phyloP scores from a whole-genome alignment of 371 early-diverging fungal species.

The Chytridiales sp. region DNA sequence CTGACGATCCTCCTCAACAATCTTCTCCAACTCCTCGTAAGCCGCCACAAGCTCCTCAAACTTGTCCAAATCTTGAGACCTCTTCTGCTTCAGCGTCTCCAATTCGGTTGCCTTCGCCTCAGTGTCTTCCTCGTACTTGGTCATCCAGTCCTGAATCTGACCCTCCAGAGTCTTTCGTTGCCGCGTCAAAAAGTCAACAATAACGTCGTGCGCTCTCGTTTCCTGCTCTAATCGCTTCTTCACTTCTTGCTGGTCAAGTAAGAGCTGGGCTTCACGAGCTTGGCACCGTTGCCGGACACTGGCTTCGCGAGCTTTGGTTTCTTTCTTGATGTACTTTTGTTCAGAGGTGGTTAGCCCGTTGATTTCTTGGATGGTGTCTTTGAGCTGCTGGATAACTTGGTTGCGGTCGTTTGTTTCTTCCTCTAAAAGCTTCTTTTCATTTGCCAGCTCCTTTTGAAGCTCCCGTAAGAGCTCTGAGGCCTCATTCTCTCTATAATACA shows the following conservation, averaged over 20 bases:
- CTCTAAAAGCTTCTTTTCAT: conserved; percentile 44
- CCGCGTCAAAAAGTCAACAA: conserved; percentile 44
- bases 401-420: conserved; percentile 51
- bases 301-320: conserved; percentile 54
- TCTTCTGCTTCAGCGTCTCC: conserved; percentile 46
- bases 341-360: conserved; percentile 52
- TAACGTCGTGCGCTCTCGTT: conserved; percentile 44
- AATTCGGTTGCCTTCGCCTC: conserved; percentile 52
- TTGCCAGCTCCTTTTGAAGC: conserved; percentile 44
- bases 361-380: conserved; percentile 60
- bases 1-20: conserved; percentile 51
- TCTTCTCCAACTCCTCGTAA: conserved; percentile 51
- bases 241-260: conserved; percentile 27
- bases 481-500: conserved; percentile 45
- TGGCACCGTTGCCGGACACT: conserved; percentile 40
- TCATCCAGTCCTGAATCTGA: conserved; percentile 60
- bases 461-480: conserved; percentile 43
- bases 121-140: conserved; percentile 55
- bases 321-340: conserved; percentile 58
- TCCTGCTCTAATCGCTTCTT: conserved; percentile 41
- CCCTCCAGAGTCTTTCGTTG: conserved; percentile 46
- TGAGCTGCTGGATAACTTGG: conserved; percentile 55
- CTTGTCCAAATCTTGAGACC: conserved; percentile 48
- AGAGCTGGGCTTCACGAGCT: conserved; percentile 35
- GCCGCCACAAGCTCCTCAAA: conserved; percentile 52